These are phyloP conservation scores for Suillus subalutaceus DNA, from an alignment of 768 basidiomycete genomes.

Conservation along the genomic window DNA sequence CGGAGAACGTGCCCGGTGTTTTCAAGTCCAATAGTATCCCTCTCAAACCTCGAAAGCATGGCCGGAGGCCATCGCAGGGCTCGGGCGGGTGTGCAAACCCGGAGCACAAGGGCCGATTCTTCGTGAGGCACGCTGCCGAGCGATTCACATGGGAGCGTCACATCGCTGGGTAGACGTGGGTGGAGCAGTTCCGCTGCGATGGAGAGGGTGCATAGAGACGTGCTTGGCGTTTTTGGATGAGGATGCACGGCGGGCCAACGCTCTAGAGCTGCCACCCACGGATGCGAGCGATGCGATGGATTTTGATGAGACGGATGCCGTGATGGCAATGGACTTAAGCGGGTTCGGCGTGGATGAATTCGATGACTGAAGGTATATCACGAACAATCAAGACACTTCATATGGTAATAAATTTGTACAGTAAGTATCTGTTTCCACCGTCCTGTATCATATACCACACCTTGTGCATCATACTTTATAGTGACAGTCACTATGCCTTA, in stretches of 20 bases:
- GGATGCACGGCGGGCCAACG: not conserved
- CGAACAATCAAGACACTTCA: conserved; percentile 1
- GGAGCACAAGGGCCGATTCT: conserved; percentile 37
- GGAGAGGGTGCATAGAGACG: conserved; percentile 67
- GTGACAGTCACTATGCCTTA: not conserved
- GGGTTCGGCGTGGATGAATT: conserved; percentile 30
- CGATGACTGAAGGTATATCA: conserved; percentile 21
- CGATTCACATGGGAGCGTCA: conserved; percentile 64
- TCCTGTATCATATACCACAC: not conserved
- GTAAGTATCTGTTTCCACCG: not conserved
- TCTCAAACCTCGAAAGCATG: conserved; percentile 20
- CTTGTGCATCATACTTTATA: not conserved
- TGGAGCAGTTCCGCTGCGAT: conserved; percentile 58
- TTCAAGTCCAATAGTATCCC: conserved; percentile 15
- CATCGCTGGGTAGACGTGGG: conserved; percentile 57
- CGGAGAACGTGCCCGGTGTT: conserved; percentile 31
- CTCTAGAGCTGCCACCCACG: not conserved
- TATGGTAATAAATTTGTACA: conserved; percentile 3
- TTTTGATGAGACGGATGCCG: conserved; percentile 19
- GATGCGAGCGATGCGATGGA: conserved; percentile 9
- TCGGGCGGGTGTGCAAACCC: conserved; percentile 54
- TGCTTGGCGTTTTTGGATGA: conserved; percentile 64
- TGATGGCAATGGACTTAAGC: conserved; percentile 27
- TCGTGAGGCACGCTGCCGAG: conserved; percentile 61
- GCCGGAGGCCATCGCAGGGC: conserved; percentile 26